Evolutionary conservation across 257 asterid genomes (phyloP).

Genomic region (Gentiana straminea): DNA sequence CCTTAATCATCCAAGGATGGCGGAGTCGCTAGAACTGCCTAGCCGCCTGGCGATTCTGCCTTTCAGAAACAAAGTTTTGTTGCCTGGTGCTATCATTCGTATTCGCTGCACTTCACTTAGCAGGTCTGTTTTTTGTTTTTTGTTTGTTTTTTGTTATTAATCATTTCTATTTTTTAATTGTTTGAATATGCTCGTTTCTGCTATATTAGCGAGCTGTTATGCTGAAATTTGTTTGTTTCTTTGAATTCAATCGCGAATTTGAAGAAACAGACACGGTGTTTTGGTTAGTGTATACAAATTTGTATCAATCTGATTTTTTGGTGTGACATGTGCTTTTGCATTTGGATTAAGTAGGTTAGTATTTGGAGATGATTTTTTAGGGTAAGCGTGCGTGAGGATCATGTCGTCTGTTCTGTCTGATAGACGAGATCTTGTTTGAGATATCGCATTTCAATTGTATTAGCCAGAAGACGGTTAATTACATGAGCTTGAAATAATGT

Average conservation of each 20-base stretch:
- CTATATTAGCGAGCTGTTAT: not conserved
- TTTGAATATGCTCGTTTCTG: not conserved
- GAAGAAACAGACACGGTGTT: too few species aligned
- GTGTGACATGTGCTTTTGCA: too few species aligned
- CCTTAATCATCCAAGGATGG: slow-evolving; percentile 27
- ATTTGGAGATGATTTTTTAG: too few species aligned
- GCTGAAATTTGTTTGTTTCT: not conserved
- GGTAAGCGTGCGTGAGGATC: too few species aligned
- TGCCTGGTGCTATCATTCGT: slow-evolving; percentile 95
- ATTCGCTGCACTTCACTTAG: slow-evolving; percentile 96
- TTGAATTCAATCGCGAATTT: not conserved
- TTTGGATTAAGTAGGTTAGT: too few species aligned
- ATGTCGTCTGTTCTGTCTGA: too few species aligned
- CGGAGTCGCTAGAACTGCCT: slow-evolving; percentile 91
- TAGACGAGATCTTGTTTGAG: too few species aligned
- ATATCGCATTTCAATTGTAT: too few species aligned
- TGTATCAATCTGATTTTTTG: too few species aligned
- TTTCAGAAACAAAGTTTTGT: slow-evolving; percentile 81
- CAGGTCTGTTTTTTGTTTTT: slow-evolving; percentile 33
- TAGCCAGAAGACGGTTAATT: too few species aligned
- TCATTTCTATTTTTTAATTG: not conserved
- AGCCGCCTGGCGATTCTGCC: slow-evolving; percentile 90
- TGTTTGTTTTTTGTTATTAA: not conserved
- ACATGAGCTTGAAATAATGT: too few species aligned
- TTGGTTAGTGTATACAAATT: too few species aligned